Evolutionary conservation across 2,329 filamentous ascomycete species (phyloP).

Genomic region (Colletotrichum brevisporum): DNA sequence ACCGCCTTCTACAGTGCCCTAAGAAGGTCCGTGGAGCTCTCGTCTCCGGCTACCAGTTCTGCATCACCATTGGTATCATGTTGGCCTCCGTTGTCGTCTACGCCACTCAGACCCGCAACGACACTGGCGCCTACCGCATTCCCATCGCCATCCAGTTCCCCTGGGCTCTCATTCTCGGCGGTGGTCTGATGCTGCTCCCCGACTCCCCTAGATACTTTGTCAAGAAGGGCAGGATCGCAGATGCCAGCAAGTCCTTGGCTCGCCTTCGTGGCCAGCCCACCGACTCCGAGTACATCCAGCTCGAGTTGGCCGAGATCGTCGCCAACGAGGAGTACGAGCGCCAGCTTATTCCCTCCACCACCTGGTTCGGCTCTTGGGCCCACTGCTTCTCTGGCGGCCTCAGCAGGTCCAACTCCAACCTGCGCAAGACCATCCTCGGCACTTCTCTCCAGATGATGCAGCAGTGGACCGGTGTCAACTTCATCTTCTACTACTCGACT

Average conservation of each 20-base stretch:
- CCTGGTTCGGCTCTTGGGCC: constrained; percentile 78
- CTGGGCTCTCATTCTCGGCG: constrained; percentile 82
- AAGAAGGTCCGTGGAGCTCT: constrained; percentile 82
- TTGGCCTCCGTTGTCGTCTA: constrained; percentile 83
- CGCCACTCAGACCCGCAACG: constrained; percentile 71
- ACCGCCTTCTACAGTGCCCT: constrained; percentile 58
- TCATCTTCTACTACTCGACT: constrained; percentile 90
- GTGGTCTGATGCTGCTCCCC: constrained; percentile 81
- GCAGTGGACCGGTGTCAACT: constrained; percentile 90
- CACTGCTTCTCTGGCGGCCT: constrained; percentile 78
- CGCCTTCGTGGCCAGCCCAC: constrained; percentile 81
- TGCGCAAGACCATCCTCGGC: constrained; percentile 79
- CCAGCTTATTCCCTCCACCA: constrained; percentile 73
- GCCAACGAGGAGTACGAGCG: constrained; percentile 92
- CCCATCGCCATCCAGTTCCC: constrained; percentile 85
- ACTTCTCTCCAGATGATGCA: constrained; percentile 86
- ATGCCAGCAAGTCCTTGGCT: constrained; percentile 73
- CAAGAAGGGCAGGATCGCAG: constrained; percentile 79
- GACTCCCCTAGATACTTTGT: constrained; percentile 91
- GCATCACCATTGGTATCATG: constrained; percentile 84
- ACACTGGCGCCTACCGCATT: constrained; percentile 82
- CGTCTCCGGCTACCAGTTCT: constrained; percentile 88
- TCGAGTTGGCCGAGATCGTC: constrained; percentile 86
- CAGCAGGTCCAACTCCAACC: constrained; percentile 73
- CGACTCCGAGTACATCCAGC: constrained; percentile 81